Evolutionary conservation across 139 green algal genomes (phyloP).

Genomic region (Coelastrella sp.): DNA sequence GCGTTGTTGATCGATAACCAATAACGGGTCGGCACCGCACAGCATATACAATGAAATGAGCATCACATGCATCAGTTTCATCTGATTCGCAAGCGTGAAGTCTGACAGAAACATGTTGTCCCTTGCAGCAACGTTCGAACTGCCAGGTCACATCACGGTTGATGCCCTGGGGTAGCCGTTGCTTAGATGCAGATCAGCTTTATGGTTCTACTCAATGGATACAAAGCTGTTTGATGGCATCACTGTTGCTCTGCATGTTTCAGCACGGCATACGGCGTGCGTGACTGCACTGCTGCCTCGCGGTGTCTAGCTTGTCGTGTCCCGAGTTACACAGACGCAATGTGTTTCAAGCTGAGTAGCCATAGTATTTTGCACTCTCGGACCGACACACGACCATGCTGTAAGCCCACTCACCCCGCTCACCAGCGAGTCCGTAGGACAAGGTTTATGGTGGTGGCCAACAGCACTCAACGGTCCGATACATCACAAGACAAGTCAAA

Average conservation of each 20-base stretch:
- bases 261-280: too few species aligned
- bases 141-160: neutral
- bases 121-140: neutral
- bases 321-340: neutral
- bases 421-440: neutral
- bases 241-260: neutral
- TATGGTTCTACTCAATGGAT: too few species aligned
- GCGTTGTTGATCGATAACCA: neutral
- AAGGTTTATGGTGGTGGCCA: neutral
- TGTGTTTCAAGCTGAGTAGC: too few species aligned
- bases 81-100: too few species aligned
- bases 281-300: neutral
- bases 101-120: neutral
- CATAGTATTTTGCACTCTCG: neutral
- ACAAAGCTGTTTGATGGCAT: neutral
- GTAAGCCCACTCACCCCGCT: neutral
- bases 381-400: neutral
- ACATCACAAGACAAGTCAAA: neutral
- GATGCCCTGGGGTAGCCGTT: too few species aligned
- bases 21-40: too few species aligned
- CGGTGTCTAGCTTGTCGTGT: neutral
- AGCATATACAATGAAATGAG: neutral
- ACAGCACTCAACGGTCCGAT: conserved; percentile 23
- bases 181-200: too few species aligned
- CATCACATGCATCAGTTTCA: neutral